These are phyloP conservation scores for Geoglossum cookeanum DNA, from an alignment of 2,329 filamentous ascomycete genomes.

Conservation along the genomic window DNA sequence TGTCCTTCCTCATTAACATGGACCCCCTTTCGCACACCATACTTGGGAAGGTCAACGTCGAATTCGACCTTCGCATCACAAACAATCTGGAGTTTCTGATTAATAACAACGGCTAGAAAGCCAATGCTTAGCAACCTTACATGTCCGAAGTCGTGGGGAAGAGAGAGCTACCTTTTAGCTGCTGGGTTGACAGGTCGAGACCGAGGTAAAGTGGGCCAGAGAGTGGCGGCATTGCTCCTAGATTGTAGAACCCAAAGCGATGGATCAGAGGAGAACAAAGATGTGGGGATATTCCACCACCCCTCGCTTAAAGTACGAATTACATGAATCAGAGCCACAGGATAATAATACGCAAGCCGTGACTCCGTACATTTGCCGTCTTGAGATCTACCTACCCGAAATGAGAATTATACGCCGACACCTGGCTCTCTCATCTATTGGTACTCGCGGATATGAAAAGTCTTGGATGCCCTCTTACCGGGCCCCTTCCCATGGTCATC, in stretches of 20 bases:
- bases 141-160: constrained; percentile 3
- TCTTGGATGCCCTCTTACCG: background rate
- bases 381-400: too few relatives aligned
- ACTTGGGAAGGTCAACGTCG: constrained; percentile 56
- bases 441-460: background rate
- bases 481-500: constrained; percentile 3
- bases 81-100: constrained; percentile 60
- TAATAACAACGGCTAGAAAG: constrained; percentile 54
- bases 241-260: constrained; percentile 3
- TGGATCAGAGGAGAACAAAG: too few relatives aligned
- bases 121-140: constrained; percentile 2
- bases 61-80: constrained; percentile 89
- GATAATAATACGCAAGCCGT: background rate
- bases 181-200: constrained; percentile 91
- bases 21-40: constrained; percentile 71
- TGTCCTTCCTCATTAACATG: constrained; percentile 61
- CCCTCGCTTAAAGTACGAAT: background rate
- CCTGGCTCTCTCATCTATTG: background rate
- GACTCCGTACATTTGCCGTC: too few relatives aligned
- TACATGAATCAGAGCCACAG: background rate
- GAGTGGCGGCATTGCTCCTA: constrained; percentile 16
- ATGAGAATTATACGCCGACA: too few relatives aligned
- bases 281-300: too few relatives aligned
- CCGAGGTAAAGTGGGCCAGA: constrained; percentile 59
- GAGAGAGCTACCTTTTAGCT: constrained; percentile 56